Evolutionary conservation across 2,329 filamentous ascomycete species (phyloP).

Genomic region (Aspergillus fijiensis): DNA sequence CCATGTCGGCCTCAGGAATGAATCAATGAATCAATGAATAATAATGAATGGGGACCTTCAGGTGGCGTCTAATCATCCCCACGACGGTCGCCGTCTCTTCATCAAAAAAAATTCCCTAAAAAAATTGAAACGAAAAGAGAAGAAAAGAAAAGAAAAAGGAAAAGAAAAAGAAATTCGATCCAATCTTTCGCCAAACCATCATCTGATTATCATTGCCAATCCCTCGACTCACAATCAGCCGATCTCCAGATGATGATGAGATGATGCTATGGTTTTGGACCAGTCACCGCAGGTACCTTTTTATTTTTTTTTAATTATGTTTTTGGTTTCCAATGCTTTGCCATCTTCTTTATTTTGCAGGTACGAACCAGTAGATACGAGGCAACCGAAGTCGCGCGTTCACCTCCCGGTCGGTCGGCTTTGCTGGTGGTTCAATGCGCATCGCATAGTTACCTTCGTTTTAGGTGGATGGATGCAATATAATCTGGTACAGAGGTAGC

Average conservation of each 20-base stretch:
- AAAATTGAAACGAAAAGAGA: too few relatives aligned
- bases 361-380: not conserved
- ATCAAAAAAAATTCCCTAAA: too few relatives aligned
- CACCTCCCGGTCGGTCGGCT: not conserved
- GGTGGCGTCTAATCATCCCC: not conserved
- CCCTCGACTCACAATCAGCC: not conserved
- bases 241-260: not conserved
- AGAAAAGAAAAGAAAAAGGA: too few relatives aligned
- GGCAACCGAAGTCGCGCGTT: not conserved
- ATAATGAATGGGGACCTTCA: not conserved
- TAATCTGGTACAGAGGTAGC: not conserved
- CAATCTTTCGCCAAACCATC: not conserved
- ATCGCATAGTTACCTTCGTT: not conserved
- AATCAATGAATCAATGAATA: not conserved
- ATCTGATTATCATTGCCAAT: not conserved
- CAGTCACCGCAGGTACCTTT: not conserved
- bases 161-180: not conserved
- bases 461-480: not conserved
- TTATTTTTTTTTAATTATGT: too few relatives aligned
- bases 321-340: too few relatives aligned
- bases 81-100: not conserved
- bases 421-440: not conserved
- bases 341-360: not conserved
- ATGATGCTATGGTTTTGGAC: not conserved
- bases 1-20: not conserved